These are phyloP conservation scores for Amphichorda felina DNA, from an alignment of 2,329 filamentous ascomycete genomes.

Conservation along the genomic window DNA sequence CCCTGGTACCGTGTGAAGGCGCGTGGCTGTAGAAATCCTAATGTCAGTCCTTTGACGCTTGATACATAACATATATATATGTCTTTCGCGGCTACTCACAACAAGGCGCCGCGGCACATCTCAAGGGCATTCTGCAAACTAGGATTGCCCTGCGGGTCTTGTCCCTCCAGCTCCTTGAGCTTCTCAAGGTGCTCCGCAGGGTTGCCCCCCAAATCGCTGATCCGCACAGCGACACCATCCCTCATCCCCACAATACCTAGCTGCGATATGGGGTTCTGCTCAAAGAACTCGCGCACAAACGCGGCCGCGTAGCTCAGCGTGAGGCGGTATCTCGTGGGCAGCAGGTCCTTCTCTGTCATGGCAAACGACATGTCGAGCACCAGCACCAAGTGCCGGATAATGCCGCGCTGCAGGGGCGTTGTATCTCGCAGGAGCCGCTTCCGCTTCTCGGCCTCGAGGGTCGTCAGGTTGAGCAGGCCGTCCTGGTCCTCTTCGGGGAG, in stretches of 20 bases:
- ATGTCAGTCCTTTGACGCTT: background rate
- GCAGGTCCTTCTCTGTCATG: slow-evolving; percentile 90
- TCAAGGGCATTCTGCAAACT: slow-evolving; percentile 91
- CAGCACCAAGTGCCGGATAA: slow-evolving; percentile 90
- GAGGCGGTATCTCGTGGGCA: slow-evolving; percentile 76
- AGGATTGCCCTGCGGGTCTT: slow-evolving; percentile 62
- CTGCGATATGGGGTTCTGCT: slow-evolving; percentile 97
- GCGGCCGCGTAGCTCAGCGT: slow-evolving; percentile 72
- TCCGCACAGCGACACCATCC: slow-evolving; percentile 74
- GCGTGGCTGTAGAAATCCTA: slow-evolving; percentile 50
- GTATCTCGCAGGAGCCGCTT: slow-evolving; percentile 78
- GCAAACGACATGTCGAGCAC: slow-evolving; percentile 86
- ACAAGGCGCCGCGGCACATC: slow-evolving; percentile 87
- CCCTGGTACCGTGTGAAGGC: slow-evolving; percentile 83
- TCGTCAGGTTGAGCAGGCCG: slow-evolving; percentile 66
- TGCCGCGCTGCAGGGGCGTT: slow-evolving; percentile 87
- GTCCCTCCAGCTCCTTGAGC: slow-evolving; percentile 52
- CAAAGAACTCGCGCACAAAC: slow-evolving; percentile 91
- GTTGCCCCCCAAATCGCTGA: slow-evolving; percentile 87
- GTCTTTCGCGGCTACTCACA: too few relatives aligned
- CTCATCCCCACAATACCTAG: slow-evolving; percentile 87
- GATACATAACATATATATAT: too few relatives aligned
- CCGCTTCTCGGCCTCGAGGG: slow-evolving; percentile 74
- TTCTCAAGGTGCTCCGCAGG: slow-evolving; percentile 77
- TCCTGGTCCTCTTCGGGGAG: slow-evolving; percentile 60